Evolutionary conservation across 2,329 filamentous ascomycete species (phyloP).

Genomic region (Zalaria obscura): DNA sequence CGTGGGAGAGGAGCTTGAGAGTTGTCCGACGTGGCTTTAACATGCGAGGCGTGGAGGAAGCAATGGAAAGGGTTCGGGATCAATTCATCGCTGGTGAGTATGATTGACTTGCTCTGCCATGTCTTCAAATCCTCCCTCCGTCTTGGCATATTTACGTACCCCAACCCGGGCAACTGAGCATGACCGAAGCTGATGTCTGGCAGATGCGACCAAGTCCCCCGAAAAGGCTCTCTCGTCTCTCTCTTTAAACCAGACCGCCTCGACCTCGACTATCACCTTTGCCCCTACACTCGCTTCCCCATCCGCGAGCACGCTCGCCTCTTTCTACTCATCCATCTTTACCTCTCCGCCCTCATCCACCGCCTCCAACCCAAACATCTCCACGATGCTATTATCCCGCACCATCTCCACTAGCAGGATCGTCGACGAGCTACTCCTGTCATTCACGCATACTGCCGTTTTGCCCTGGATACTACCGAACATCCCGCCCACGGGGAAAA

Average conservation of each 20-base stretch:
- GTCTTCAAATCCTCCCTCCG: no score
- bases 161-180: no score
- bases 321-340: constrained; percentile 46
- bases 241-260: no score
- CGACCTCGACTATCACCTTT: no score
- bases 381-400: constrained; percentile 41
- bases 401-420: constrained; percentile 44
- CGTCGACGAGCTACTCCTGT: constrained; percentile 45
- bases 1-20: constrained; percentile 52
- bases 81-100: constrained; percentile 9
- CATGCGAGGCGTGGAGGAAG: constrained; percentile 26
- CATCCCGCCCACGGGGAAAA: constrained; percentile 39
- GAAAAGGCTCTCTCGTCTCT: no score
- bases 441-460: constrained; percentile 41
- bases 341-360: constrained; percentile 31
- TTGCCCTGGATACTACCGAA: constrained; percentile 47
- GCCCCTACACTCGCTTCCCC: no score
- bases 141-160: no score
- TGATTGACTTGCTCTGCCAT: no score
- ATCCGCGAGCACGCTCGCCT: constrained; percentile 10
- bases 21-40: constrained; percentile 46
- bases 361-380: constrained; percentile 14
- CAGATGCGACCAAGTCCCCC: no score
- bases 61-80: constrained; percentile 32
- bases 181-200: no score